Evolutionary conservation across 106 monocot species (phyloP).

Genomic region (Alisma plantagoaquatica): DNA sequence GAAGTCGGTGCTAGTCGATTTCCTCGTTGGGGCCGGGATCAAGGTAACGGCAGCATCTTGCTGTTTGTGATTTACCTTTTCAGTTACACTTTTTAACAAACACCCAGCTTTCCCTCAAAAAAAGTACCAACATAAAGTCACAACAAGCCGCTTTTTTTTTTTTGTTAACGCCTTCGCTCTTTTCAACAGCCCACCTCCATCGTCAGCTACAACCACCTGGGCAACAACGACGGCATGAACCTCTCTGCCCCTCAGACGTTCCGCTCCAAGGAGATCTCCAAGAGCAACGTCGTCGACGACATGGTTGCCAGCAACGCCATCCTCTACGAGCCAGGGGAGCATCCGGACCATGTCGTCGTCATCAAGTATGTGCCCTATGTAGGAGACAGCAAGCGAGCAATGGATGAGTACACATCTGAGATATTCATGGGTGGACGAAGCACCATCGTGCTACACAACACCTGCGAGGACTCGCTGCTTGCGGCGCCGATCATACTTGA

Average conservation of each 20-base stretch:
- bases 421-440: slow-evolving; percentile 96
- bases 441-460: slow-evolving; percentile 92
- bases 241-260: slow-evolving; percentile 96
- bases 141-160: too few species aligned
- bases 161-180: too few species aligned
- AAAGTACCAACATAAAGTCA: too few species aligned
- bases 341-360: slow-evolving; percentile 94
- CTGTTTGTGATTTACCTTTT: too few species aligned
- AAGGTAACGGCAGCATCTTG: too few species aligned
- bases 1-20: slow-evolving; percentile 97
- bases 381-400: slow-evolving; percentile 95
- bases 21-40: slow-evolving; percentile 96
- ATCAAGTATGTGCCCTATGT: slow-evolving; percentile 99
- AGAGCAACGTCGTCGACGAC: slow-evolving; percentile 98
- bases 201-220: slow-evolving; percentile 98
- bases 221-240: slow-evolving; percentile 99
- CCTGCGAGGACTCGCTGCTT: slow-evolving; percentile 90
- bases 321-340: slow-evolving; percentile 92
- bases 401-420: slow-evolving; percentile 98
- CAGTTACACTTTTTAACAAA: too few species aligned
- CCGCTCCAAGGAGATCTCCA: slow-evolving; percentile 95
- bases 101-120: too few species aligned
- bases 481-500: slow-evolving; percentile 96
- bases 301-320: slow-evolving; percentile 95
- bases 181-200: slow-evolving; percentile 77